These are phyloP conservation scores for Mrakia blollopis DNA, from an alignment of 768 basidiomycete genomes.

Conservation along the genomic window DNA sequence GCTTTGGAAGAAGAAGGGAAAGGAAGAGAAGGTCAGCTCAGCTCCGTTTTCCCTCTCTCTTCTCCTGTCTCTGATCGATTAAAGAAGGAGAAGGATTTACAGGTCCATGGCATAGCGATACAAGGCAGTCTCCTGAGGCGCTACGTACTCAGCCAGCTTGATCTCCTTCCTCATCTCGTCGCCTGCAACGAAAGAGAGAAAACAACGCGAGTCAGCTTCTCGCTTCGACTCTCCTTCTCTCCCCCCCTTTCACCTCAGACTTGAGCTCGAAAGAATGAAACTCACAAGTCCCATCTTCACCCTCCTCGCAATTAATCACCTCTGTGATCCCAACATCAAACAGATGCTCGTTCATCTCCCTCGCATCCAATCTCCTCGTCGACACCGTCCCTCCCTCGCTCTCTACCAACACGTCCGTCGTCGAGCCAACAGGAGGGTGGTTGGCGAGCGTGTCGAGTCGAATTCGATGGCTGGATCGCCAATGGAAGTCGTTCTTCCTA, in stretches of 20 bases:
- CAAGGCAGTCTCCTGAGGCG: neutral
- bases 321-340: conserved; percentile 22
- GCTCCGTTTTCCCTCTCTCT: neutral
- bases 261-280: too few relatives aligned
- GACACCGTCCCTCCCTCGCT: neutral
- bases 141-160: neutral
- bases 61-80: too few relatives aligned
- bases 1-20: neutral
- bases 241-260: neutral
- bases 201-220: neutral
- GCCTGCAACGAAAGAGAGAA: too few relatives aligned
- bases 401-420: conserved; percentile 1
- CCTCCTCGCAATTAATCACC: conserved; percentile 5
- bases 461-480: conserved; percentile 4
- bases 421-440: neutral
- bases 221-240: neutral
- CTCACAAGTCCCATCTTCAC: conserved; percentile 22
- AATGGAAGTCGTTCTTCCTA: neutral
- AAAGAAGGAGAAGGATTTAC: neutral
- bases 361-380: neutral
- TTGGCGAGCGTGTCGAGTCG: neutral
- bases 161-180: conserved; percentile 1
- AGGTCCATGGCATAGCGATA: conserved; percentile 1
- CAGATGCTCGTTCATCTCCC: conserved; percentile 9
- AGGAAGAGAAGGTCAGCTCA: neutral